A percentile compares a stretch with the other conserved stretches of the same genome.
Conservation (phyloP, 495 filamentous ascomycete genomes). For the Polyplosphaeria fusca region DNA sequence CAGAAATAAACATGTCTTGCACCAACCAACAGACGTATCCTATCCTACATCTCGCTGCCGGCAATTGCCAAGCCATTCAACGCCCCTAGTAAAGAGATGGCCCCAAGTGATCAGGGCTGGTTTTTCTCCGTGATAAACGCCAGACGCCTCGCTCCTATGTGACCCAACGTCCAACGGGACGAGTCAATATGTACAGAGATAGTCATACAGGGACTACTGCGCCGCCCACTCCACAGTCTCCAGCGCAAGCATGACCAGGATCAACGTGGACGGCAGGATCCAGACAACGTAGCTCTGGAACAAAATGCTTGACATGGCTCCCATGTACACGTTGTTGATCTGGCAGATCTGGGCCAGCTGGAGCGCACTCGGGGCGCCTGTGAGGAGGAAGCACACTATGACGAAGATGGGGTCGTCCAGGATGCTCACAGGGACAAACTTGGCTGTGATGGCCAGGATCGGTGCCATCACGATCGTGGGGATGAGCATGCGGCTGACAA, state of each 20-base stretch:
- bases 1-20: too few relatives aligned
- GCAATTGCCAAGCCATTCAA: too few relatives aligned
- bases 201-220: background rate
- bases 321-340: slow-evolving; percentile 93
- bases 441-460: slow-evolving; percentile 83
- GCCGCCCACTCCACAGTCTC: slow-evolving; percentile 89
- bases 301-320: slow-evolving; percentile 84
- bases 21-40: too few relatives aligned
- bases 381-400: slow-evolving; percentile 93
- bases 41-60: too few relatives aligned
- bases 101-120: too few relatives aligned
- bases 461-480: slow-evolving; percentile 92
- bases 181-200: slow-evolving; percentile 15
- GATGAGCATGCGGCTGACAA: slow-evolving; percentile 87
- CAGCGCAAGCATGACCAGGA: slow-evolving; percentile 86
- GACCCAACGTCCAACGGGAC: background rate
- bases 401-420: slow-evolving; percentile 97
- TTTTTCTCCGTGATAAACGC: too few relatives aligned
- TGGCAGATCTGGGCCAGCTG: slow-evolving; percentile 98
- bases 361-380: slow-evolving; percentile 88
- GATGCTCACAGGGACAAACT: slow-evolving; percentile 89
- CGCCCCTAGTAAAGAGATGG: too few relatives aligned
- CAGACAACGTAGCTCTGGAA: slow-evolving; percentile 98
- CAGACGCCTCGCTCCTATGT: slow-evolving; percentile 3
- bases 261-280: slow-evolving; percentile 90